These are phyloP conservation scores for Picea sitchensis DNA, from an alignment of 75 land plant species.

Conservation along the genomic window DNA sequence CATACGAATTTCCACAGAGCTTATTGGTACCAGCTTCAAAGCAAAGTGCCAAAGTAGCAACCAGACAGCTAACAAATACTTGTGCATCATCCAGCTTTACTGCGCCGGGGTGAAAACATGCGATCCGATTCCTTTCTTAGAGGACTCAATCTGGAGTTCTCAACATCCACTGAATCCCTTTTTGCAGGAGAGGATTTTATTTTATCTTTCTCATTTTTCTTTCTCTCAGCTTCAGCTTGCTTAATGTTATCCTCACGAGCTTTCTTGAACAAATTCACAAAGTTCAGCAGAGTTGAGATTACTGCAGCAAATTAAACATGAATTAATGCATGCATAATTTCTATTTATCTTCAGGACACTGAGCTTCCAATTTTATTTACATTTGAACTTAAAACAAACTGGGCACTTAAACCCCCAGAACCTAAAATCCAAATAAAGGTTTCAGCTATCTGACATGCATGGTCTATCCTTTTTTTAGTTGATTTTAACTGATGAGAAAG, in stretches of 20 bases:
- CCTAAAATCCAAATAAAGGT: too few species aligned
- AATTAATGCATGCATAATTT: background rate
- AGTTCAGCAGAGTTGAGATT: slow-evolving; percentile 66
- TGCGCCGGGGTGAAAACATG: slow-evolving; percentile 2
- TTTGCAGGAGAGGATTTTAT: slow-evolving; percentile 27
- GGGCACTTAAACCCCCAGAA: too few species aligned
- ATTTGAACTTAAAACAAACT: too few species aligned
- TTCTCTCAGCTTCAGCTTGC: slow-evolving; percentile 82
- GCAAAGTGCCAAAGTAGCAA: background rate
- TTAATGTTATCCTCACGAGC: slow-evolving; percentile 81
- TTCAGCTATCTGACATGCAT: too few species aligned
- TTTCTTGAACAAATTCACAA: slow-evolving; percentile 81
- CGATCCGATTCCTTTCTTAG: slow-evolving; percentile 12
- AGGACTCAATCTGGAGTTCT: slow-evolving; percentile 23
- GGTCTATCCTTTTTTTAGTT: too few species aligned
- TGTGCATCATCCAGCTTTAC: slow-evolving; percentile 4
- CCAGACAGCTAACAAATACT: background rate
- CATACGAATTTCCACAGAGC: background rate
- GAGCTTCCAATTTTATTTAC: too few species aligned
- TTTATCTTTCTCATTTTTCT: slow-evolving; percentile 84
- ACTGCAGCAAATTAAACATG: slow-evolving; percentile 36
- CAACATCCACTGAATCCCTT: slow-evolving; percentile 33
- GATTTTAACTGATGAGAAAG: too few species aligned
- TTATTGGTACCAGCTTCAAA: background rate
- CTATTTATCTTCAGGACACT: too few species aligned